These are phyloP conservation scores for Sutorius australiensis DNA, from an alignment of 768 basidiomycete species.

Conservation along the genomic window DNA sequence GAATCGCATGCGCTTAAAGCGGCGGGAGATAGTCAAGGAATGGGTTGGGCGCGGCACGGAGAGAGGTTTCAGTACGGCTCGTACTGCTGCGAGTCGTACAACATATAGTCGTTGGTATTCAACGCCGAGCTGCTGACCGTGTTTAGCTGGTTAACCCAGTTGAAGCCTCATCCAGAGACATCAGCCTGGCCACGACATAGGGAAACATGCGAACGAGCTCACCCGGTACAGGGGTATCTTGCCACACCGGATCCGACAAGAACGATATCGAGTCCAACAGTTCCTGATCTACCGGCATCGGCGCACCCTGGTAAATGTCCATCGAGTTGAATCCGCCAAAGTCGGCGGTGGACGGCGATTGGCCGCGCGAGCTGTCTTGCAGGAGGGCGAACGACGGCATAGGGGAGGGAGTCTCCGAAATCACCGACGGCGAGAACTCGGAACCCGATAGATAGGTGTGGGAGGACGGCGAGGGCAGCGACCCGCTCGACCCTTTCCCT, in stretches of 20 bases:
- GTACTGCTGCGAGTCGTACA: constrained; percentile 25
- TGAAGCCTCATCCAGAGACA: constrained; percentile 27
- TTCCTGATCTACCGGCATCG: constrained; percentile 55
- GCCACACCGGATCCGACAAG: constrained; percentile 54
- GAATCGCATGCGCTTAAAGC: too few relatives aligned
- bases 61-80: constrained; percentile 3
- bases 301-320: constrained; percentile 42
- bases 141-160: constrained; percentile 35
- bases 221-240: constrained; percentile 55
- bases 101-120: constrained; percentile 25
- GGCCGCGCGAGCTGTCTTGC: constrained; percentile 25
- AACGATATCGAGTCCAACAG: constrained; percentile 61
- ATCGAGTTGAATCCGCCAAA: constrained; percentile 23
- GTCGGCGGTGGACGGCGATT: constrained; percentile 9
- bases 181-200: background rate
- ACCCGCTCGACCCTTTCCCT: constrained; percentile 9
- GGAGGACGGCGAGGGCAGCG: constrained; percentile 1
- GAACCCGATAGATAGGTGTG: constrained; percentile 9
- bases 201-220: constrained; percentile 15
- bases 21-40: too few relatives aligned
- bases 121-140: constrained; percentile 9
- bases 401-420: constrained; percentile 39
- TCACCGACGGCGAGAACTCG: constrained; percentile 23
- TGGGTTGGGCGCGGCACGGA: background rate
- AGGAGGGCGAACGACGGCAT: constrained; percentile 36